Base-by-base conservation (phyloP, 2,329 filamentous ascomycete species). In the Colletotrichum paranaense region DNA sequence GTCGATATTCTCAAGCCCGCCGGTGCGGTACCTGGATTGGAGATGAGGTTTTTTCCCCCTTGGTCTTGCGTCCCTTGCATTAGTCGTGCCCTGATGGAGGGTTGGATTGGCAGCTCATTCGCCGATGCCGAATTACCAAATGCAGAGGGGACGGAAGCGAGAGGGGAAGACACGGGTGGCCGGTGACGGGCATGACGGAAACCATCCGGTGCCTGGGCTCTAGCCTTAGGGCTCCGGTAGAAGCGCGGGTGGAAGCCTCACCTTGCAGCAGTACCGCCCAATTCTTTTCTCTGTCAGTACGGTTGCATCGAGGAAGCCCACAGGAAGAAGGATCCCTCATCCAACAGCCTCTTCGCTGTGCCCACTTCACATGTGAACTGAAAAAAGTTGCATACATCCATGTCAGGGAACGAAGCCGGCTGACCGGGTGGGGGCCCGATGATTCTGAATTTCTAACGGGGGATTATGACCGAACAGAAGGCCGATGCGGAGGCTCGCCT, bases 1-100 rank as follows among this genome's bases (percentile, higher is more conserved):
- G 67, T 35, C 16, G 38, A 53, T 52, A 38, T 59, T 24, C 35
- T 11, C 57, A 30, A 52, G 67, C 58, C 46, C 53, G 30, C 28
- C 66, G 9, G 42, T 38, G 16, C 35, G 42, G 63, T 49, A 26
- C 52, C 70, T 26, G 19, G 46, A 16, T 32, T 60, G 46, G 28
- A 38, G 49, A 67, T 55, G 66, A 69, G 58, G 28, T 55, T 64
- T 69, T 72, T 72, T 68, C 35, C 16, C 58, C 2, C 24, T 26
- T 16, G 35, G 53, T 64, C 69, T 72, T 59, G 42, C 38, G 69
- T 72, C 22, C 71, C 71, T 72, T 73, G 71, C 71, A 73, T 73
- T 73, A 73, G 71, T 35, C 42, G 19, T 59, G 38, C 57, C 57
- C 56, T 72, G 67, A 49, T 72, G 71, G 71, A 62, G 71, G 67